Conservation (phyloP, 2,329 filamentous ascomycete genomes). For the Tetracladium maxilliforme region DNA sequence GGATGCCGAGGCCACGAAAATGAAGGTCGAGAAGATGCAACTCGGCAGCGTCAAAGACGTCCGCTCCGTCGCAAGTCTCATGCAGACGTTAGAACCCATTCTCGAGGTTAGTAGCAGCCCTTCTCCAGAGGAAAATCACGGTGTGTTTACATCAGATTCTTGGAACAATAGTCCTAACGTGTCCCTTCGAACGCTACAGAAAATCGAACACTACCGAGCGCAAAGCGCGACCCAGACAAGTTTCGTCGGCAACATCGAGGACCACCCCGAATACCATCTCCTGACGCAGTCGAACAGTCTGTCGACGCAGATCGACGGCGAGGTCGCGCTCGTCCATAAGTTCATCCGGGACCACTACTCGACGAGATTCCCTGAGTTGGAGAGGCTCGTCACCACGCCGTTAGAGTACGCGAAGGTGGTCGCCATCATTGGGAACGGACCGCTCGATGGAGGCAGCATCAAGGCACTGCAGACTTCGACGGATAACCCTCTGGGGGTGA, state of each 20-base stretch:
- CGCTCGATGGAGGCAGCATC: constrained; percentile 69
- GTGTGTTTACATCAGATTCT: constrained; percentile 48
- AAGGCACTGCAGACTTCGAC: constrained; percentile 62
- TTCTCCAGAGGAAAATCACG: constrained; percentile 16
- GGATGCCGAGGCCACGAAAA: constrained; percentile 56
- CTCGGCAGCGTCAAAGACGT: constrained; percentile 62
- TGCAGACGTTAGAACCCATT: constrained; percentile 68
- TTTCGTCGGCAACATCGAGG: constrained; percentile 71
- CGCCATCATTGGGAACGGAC: constrained; percentile 81
- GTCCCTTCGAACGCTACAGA: constrained; percentile 42
- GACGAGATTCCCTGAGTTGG: constrained; percentile 81
- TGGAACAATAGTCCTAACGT: constrained; percentile 54
- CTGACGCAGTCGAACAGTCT: constrained; percentile 79
- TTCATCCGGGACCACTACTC: constrained; percentile 95
- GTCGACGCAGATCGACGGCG: constrained; percentile 84
- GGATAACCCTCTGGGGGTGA: constrained; percentile 62
- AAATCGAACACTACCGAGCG: constrained; percentile 65
- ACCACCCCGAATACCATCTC: constrained; percentile 82
- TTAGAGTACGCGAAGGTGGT: constrained; percentile 94
- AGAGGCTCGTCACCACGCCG: constrained; percentile 77
- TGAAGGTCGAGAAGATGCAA: constrained; percentile 72
- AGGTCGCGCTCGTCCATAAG: constrained; percentile 89
- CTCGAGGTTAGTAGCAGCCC: constrained; percentile 59
- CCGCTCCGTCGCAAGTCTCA: constrained; percentile 62
- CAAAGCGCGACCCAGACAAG: constrained; percentile 48